These are phyloP conservation scores for Fusarium clavum DNA, from an alignment of 2,329 filamentous ascomycete genomes.

Conservation along the genomic window DNA sequence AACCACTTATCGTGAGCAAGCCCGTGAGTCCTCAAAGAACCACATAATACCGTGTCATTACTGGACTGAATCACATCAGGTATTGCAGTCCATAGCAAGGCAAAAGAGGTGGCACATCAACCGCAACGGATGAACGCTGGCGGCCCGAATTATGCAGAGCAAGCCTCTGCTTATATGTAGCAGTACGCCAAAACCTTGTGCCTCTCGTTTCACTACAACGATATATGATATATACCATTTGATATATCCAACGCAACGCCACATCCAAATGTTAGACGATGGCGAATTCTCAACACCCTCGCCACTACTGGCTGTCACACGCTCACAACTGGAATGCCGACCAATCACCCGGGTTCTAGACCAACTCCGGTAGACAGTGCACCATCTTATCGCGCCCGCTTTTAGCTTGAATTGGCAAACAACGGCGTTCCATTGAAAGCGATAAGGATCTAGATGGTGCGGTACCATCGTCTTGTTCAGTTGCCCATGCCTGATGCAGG, in stretches of 20 bases:
- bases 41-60: not conserved
- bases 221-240: not conserved
- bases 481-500: conserved; percentile 4
- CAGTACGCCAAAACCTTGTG: not conserved
- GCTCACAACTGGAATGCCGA: conserved; percentile 9
- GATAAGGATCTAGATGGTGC: conserved; percentile 6
- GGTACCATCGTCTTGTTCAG: not conserved
- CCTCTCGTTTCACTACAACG: not conserved
- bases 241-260: not conserved
- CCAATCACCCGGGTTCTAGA: not conserved
- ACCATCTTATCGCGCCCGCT: conserved; percentile 10
- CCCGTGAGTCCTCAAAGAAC: not conserved
- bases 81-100: not conserved
- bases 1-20: not conserved
- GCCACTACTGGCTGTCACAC: conserved; percentile 7
- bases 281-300: not conserved
- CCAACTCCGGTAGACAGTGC: not conserved
- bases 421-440: not conserved
- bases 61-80: not conserved
- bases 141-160: not conserved
- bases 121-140: not conserved
- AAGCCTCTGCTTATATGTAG: not conserved
- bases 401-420: not conserved
- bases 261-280: conserved; percentile 8
- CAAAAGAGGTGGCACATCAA: not conserved